Percentiles rank a stretch among this genome's conserved stretches.
Evolutionary conservation across 2,329 filamentous ascomycete genomes (phyloP).

Genomic region (Colletotrichum brevisporum): DNA sequence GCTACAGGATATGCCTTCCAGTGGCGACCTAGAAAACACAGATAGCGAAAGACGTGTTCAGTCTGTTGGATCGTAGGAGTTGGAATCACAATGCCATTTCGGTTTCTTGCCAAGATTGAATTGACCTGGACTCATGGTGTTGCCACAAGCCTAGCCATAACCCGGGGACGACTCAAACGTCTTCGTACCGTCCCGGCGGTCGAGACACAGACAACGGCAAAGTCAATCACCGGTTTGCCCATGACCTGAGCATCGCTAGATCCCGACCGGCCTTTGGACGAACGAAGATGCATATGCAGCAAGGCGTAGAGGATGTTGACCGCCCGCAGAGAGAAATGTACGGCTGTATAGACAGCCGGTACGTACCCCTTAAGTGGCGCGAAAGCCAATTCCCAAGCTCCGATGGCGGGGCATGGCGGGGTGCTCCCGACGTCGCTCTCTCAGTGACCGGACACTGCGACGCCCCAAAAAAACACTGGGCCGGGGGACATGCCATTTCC

Average conservation of each 20-base stretch:
- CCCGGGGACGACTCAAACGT: neutral
- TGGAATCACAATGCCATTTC: no score
- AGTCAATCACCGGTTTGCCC: neutral
- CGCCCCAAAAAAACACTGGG: slow-evolving; percentile 26
- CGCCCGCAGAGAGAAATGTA: neutral
- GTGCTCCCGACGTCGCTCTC: slow-evolving; percentile 38
- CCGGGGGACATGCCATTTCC: slow-evolving; percentile 28
- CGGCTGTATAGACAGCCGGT: neutral
- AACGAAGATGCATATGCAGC: neutral
- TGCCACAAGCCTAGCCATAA: no score
- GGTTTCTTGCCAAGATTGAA: no score
- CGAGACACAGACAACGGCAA: neutral
- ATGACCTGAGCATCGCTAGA: slow-evolving; percentile 5
- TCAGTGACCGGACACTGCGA: neutral
- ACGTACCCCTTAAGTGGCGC: neutral
- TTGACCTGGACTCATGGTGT: no score
- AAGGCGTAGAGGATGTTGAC: neutral
- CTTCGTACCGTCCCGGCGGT: no score
- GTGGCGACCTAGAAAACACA: neutral
- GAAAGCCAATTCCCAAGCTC: slow-evolving; percentile 25
- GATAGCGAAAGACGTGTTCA: neutral
- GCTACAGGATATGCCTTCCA: slow-evolving; percentile 49
- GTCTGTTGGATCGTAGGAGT: neutral
- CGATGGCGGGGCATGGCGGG: slow-evolving; percentile 44
- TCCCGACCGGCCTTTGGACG: slow-evolving; percentile 29